Percentiles rank a stretch among this genome's conserved stretches.
These are phyloP conservation scores for Eimeria tenella DNA, from an alignment of 169 alveolate species.

Conservation along the genomic window DNA sequence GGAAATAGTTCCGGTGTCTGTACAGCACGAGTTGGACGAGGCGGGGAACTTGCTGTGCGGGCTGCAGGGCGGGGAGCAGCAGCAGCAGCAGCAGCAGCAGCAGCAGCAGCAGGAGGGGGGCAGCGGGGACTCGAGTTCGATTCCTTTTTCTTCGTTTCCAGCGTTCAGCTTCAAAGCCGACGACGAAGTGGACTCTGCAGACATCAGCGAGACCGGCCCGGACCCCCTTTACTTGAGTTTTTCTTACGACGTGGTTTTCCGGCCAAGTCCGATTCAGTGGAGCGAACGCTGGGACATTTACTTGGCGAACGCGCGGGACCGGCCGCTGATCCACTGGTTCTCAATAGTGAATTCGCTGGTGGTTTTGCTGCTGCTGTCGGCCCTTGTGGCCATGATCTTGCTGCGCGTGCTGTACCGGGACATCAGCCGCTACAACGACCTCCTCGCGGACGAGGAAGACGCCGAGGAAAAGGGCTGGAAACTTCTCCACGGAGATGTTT, in stretches of 20 bases:
- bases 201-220: not conserved
- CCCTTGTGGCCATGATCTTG: conserved; percentile 90
- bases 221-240: conserved; percentile 78
- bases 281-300: conserved; percentile 92
- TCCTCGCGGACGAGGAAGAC: conserved; percentile 87
- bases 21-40: conserved; percentile 51
- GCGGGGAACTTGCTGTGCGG: conserved; percentile 38
- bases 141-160: conserved; percentile 30
- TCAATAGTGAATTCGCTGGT: conserved; percentile 90
- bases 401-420: conserved; percentile 90
- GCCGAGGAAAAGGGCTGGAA: conserved; percentile 94
- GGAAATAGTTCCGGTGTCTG: conserved; percentile 85
- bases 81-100: not conserved
- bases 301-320: conserved; percentile 85
- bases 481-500: conserved; percentile 93
- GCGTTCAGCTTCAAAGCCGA: conserved; percentile 45
- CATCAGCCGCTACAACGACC: conserved; percentile 88
- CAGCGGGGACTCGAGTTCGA: conserved; percentile 49
- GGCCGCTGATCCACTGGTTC: conserved; percentile 91
- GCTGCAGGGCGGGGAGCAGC: conserved; percentile 20
- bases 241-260: conserved; percentile 90
- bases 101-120: not conserved
- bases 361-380: conserved; percentile 86
- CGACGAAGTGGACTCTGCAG: not conserved
- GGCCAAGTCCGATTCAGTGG: conserved; percentile 84